Conservation (phyloP, 2,329 filamentous ascomycete species). For the Scleromitrula shiraiana region DNA sequence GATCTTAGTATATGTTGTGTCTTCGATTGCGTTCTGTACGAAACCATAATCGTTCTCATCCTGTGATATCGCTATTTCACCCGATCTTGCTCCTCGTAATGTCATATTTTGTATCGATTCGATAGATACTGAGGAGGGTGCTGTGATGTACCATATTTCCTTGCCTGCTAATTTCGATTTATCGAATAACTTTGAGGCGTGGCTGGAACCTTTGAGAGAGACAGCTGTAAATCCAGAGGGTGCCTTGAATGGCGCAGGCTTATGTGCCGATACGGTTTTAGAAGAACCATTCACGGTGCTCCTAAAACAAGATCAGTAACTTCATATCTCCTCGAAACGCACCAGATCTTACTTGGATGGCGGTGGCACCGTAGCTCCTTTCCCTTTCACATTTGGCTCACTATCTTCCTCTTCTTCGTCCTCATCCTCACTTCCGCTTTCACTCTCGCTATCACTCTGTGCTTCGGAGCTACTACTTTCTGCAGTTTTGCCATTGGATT, state of each 20-base stretch:
- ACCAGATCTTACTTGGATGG: constrained; percentile 11
- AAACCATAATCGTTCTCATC: constrained; percentile 56
- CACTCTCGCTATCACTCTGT: constrained; percentile 24
- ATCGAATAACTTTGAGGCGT: constrained; percentile 43
- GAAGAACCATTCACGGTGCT: constrained; percentile 11
- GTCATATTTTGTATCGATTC: constrained; percentile 57
- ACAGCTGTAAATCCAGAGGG: constrained; percentile 24
- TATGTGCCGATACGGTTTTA: constrained; percentile 12
- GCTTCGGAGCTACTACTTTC: constrained; percentile 17
- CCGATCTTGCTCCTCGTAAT: constrained; percentile 47
- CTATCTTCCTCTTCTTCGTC: constrained; percentile 29
- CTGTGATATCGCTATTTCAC: constrained; percentile 51
- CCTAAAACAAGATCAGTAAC: constrained; percentile 2
- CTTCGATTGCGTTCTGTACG: constrained; percentile 43
- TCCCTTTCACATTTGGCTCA: constrained; percentile 5
- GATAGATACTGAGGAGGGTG: constrained; percentile 61
- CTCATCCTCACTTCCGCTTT: constrained; percentile 22
- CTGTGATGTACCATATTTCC: constrained; percentile 75
- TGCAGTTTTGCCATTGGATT: constrained; percentile 22
- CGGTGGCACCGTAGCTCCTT: neutral
- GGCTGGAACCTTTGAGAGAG: constrained; percentile 12
- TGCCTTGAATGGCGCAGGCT: constrained; percentile 18
- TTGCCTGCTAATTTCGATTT: constrained; percentile 56
- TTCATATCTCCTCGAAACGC: neutral
- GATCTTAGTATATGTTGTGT: constrained; percentile 47